These are phyloP conservation scores for Paragyromitra xinjiangensis DNA, from an alignment of 495 filamentous ascomycete species.

Conservation along the genomic window DNA sequence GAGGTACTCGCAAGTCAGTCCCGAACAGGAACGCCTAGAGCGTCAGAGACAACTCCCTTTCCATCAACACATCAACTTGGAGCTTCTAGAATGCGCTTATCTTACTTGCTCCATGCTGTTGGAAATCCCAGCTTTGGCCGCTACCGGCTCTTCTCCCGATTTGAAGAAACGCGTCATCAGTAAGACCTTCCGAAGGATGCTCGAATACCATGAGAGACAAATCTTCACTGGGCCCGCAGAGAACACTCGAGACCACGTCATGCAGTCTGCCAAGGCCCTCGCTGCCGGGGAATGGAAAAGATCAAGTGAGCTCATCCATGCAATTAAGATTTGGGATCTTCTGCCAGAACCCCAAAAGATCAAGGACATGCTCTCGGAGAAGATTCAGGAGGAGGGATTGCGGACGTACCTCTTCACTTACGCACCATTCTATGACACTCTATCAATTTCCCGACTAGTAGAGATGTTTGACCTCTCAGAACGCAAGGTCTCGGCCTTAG, in stretches of 20 bases:
- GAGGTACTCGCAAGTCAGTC: conserved; percentile 90
- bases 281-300: conserved; percentile 99
- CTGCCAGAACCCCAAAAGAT: conserved; percentile 89
- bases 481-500: conserved; percentile 89
- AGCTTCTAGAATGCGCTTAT: conserved; percentile 97
- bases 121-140: conserved; percentile 95
- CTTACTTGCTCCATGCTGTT: conserved; percentile 98
- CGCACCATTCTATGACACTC: conserved; percentile 97
- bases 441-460: conserved; percentile 82
- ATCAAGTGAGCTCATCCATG: conserved; percentile 86
- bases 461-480: conserved; percentile 94
- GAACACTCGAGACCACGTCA: conserved; percentile 98
- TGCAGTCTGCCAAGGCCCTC: conserved; percentile 96
- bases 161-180: conserved; percentile 98
- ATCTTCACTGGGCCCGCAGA: conserved; percentile 98
- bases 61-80: conserved; percentile 99
- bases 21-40: conserved; percentile 96
- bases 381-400: conserved; percentile 98
- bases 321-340: conserved; percentile 99
- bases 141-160: conserved; percentile 94
- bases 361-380: conserved; percentile 94
- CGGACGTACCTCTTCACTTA: conserved; percentile 99
- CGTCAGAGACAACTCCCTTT: conserved; percentile 96
- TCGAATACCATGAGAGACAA: conserved; percentile 98
- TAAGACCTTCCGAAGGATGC: conserved; percentile 98